These are phyloP conservation scores for Trametes coccinea DNA, from an alignment of 768 basidiomycete species.

Conservation along the genomic window DNA sequence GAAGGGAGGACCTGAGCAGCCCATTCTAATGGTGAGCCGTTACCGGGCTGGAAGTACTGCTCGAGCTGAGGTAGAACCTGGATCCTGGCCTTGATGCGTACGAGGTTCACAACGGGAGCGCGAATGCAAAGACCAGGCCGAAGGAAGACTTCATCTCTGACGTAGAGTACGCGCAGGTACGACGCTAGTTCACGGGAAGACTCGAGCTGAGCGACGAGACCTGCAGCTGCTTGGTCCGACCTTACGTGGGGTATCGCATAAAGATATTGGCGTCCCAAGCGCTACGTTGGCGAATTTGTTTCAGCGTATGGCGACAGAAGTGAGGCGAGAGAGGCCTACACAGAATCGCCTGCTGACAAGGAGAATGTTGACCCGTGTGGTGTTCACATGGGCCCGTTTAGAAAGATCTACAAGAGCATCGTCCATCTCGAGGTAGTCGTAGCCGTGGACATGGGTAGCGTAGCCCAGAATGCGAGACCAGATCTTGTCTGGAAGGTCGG, in stretches of 20 bases:
- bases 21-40: neutral
- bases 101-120: neutral
- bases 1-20: neutral
- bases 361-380: neutral
- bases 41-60: neutral
- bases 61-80: neutral
- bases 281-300: neutral
- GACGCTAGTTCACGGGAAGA: neutral
- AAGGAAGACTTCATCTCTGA: neutral
- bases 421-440: neutral
- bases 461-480: conserved; percentile 4
- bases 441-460: conserved; percentile 1
- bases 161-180: neutral
- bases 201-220: neutral
- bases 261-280: neutral
- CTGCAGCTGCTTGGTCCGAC: neutral
- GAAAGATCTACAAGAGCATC: neutral
- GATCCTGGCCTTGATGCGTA: neutral
- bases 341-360: conserved; percentile 1
- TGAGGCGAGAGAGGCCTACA: neutral
- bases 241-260: neutral
- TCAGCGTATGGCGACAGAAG: neutral
- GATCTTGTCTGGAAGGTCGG: neutral
- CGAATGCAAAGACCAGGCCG: neutral
- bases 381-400: neutral